Evolutionary conservation across 108 stramenopile species (phyloP).

Genomic region (Parmales sp.): DNA sequence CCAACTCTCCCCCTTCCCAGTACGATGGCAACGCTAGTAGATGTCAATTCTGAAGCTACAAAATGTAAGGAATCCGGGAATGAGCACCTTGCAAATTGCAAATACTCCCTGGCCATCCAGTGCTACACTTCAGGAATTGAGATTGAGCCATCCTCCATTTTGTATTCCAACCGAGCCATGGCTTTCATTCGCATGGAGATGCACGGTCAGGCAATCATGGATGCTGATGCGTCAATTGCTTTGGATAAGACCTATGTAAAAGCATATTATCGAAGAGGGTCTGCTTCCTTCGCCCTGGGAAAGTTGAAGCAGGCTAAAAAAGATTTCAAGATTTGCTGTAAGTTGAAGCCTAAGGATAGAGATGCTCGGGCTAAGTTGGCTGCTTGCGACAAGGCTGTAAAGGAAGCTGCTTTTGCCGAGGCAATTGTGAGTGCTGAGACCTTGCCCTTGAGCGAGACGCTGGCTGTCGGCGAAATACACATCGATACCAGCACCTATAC

Average conservation of each 20-base stretch:
- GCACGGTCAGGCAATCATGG: slow-evolving; percentile 87
- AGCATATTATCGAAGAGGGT: slow-evolving; percentile 92
- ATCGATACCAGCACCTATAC: no score
- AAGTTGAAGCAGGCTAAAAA: slow-evolving; percentile 84
- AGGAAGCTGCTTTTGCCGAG: slow-evolving; percentile 73
- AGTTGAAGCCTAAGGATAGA: slow-evolving; percentile 65
- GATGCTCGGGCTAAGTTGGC: slow-evolving; percentile 75
- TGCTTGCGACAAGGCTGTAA: slow-evolving; percentile 78
- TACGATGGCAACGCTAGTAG: no score
- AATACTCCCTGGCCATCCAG: no score
- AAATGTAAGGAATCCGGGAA: no score
- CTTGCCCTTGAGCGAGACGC: slow-evolving; percentile 56
- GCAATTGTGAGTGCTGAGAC: slow-evolving; percentile 81
- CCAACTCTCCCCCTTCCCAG: no score
- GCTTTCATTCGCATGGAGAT: slow-evolving; percentile 89
- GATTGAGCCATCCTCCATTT: slow-evolving; percentile 45
- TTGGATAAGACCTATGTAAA: slow-evolving; percentile 87
- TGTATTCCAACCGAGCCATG: slow-evolving; percentile 84
- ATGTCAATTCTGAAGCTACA: no score
- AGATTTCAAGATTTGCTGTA: slow-evolving; percentile 72
- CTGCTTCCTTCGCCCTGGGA: slow-evolving; percentile 88
- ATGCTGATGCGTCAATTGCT: slow-evolving; percentile 75
- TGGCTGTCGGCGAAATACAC: no score
- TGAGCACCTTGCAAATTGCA: no score
- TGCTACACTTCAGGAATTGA: slow-evolving; percentile 35